These are phyloP conservation scores for Wickerhamomyces pijperi DNA, from an alignment of 805 yeast species.

Conservation along the genomic window DNA sequence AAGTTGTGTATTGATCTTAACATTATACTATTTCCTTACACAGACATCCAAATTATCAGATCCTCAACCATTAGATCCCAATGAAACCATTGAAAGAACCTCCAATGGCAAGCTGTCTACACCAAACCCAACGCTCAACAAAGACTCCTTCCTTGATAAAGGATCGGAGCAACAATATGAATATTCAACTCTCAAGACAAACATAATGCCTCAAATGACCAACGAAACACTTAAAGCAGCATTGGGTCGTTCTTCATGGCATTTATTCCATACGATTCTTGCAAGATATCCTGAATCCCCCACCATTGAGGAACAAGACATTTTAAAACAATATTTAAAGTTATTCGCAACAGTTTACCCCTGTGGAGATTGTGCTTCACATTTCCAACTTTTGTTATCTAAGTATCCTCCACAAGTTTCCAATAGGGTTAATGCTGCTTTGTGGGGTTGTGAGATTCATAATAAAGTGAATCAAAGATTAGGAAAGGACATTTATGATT, in stretches of 20 bases:
- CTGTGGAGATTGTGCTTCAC: constrained; percentile 94
- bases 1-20: constrained; percentile 6
- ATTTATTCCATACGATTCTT: constrained; percentile 75
- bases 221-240: constrained; percentile 76
- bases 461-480: constrained; percentile 73
- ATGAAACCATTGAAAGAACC: too few relatives aligned
- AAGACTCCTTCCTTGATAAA: too few relatives aligned
- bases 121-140: too few relatives aligned
- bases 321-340: constrained; percentile 52
- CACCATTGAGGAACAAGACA: constrained; percentile 44
- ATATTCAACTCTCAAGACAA: too few relatives aligned
- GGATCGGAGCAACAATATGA: too few relatives aligned
- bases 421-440: constrained; percentile 68
- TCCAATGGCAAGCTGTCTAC: too few relatives aligned
- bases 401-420: constrained; percentile 79
- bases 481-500: constrained; percentile 66
- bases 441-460: constrained; percentile 95
- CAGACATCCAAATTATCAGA: constrained; percentile 11
- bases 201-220: constrained; percentile 80
- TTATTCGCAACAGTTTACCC: constrained; percentile 90
- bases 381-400: constrained; percentile 59
- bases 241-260: constrained; percentile 89
- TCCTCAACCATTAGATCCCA: constrained; percentile 17
- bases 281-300: constrained; percentile 91
- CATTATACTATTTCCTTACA: constrained; percentile 10